Evolutionary conservation across 2,329 filamentous ascomycete species (phyloP), one percentile per base, ranked within the genome.

Genomic region (Lecanosticta acicola): DNA sequence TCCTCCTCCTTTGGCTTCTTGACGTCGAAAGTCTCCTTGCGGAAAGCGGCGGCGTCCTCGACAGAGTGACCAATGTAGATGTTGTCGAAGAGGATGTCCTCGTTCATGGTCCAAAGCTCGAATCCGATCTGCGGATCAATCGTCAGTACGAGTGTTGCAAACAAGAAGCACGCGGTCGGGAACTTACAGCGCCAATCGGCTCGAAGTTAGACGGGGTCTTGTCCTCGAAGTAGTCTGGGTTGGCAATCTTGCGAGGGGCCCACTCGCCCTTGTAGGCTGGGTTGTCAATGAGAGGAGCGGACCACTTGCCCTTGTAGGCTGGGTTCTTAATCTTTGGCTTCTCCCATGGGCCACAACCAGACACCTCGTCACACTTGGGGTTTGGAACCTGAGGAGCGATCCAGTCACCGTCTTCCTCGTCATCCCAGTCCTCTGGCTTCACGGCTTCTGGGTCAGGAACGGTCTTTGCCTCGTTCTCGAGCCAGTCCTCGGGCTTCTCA

Each of bases 81-180:
- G 83, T 98, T 98, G 81, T 97, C 88, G 64, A 98, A 97, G 63
- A 96, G 84, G 61, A 98, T 97, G 67, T 96, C 86, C 69, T 83
- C 94, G 75, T 96, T 91, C 93, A 98, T 98, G 63, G 93, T 97
- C 93, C 93, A 98, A 74, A 98, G 91, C 73, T 98, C 93, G 65
- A 97, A 97, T 62, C 93, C 93, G 73, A 97, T 90, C 85, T 89
- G 64, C 18, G 24, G 24, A 37, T 16, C 39, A 10, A 18, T 24
- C 13, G 37, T 60, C 41, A 59, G 55, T 44, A 39, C 3, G 10
- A n/a, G 18, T 9, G 4, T 3, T 18, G 20, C 18, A 32, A 3
- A 7, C 11, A 14, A 14, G 3, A 13, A 21, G 11, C 10, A 33
- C 13, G 18, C 37, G 10, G 16, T 19, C 14, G n/a, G 35, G 11